Evolutionary conservation across 768 basidiomycete genomes (phyloP).

Genomic region (Strobilomyces confusus): DNA sequence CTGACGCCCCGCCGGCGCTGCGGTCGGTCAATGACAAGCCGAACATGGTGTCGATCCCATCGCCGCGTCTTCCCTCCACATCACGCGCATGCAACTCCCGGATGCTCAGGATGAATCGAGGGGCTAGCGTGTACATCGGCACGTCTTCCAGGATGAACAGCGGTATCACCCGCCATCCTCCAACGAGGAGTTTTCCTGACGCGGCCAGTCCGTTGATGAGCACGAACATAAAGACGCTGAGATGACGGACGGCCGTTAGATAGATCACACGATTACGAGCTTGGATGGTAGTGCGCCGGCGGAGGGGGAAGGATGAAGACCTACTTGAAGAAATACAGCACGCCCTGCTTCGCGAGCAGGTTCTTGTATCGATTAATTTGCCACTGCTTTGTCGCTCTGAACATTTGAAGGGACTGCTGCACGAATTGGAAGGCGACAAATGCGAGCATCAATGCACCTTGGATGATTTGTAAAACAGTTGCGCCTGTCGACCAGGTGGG

Average conservation of each 20-base stretch:
- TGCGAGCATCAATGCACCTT: background rate
- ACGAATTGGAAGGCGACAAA: background rate
- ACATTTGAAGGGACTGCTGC: background rate
- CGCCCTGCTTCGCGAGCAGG: background rate
- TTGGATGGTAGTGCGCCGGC: background rate
- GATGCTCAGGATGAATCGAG: constrained; percentile 1
- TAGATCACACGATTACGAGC: background rate
- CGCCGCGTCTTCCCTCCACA: background rate
- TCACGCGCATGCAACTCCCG: background rate
- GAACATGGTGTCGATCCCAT: background rate
- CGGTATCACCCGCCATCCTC: background rate
- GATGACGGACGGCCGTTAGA: background rate
- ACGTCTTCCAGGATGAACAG: background rate
- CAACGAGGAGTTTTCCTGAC: background rate
- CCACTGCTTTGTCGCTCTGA: background rate
- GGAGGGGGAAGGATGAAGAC: background rate
- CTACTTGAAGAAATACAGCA: background rate
- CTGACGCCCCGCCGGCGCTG: background rate
- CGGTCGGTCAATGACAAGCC: background rate
- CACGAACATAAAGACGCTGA: background rate
- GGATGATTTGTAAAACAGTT: background rate
- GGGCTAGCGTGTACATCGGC: constrained; percentile 2
- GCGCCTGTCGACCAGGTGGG: background rate
- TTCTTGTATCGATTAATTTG: background rate
- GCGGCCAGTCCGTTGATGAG: background rate